Base-by-base conservation (phyloP, 768 basidiomycete genomes). In the Ephemerocybe angulata region DNA sequence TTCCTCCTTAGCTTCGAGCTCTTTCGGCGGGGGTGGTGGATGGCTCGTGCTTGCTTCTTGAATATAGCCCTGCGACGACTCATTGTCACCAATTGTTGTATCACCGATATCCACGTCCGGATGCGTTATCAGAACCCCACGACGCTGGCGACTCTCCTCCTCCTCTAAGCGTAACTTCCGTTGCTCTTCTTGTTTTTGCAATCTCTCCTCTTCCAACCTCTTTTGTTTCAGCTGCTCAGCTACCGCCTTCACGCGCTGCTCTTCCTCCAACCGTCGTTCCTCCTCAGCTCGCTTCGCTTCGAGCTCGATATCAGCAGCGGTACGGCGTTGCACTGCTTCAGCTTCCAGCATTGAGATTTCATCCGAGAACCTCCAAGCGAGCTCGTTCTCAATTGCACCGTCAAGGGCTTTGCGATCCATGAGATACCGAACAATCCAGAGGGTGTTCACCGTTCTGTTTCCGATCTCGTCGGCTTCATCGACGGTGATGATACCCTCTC, bases 211-310 rank as follows among this genome's bases (percentile, higher is more conserved):
- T 17, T 17, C 33, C 17, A 35, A n/a, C n/a, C n/a, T n/a, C n/a
- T n/a, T n/a, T n/a, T n/a, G n/a, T n/a, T 35, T 35, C 17, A 59
- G 53, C 31, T 60, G 60, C 63, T 70, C 67, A 41, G 47, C 28
- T 49, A 19, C 12, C 29, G 15, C 30, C 48, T 29, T 40, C 50
- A 62, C 50, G 66, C 63, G 33, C 33, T 35, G 22, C 44, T 24
- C 44, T 22, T 46, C 44, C 12, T 25, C 24, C 11, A 4, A 7
- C 7, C 25, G 3, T 25, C 27, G 3, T 28, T 46, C 44, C 12
- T 3, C 22, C 27, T 46, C 44, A 11, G 2, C 7, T 46, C 17
- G 33, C 8, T 27, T 28, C 44, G 25, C 24, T 3, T 6, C 17
- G 7, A 2, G 21, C 44, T 46, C 44, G 11, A 11, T 8, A 10